These are phyloP conservation scores for Camelina neglecta DNA, from an alignment of 345 rosid genomes.

Conservation along the genomic window DNA sequence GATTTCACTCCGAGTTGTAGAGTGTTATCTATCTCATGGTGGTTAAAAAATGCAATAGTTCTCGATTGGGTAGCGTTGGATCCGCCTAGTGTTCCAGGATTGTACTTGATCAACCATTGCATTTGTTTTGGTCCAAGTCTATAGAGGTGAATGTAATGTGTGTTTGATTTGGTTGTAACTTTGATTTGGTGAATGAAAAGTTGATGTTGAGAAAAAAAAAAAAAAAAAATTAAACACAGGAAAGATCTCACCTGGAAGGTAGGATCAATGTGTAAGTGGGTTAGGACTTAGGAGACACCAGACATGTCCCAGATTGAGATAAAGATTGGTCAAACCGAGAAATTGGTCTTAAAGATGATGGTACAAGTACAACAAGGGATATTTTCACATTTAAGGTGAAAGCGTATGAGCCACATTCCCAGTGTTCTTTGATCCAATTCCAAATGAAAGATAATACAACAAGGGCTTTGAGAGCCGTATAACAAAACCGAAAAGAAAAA, in stretches of 20 bases:
- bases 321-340: not conserved
- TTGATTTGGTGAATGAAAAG: too few relatives aligned
- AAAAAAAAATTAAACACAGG: not conserved
- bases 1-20: too few relatives aligned
- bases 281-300: not conserved
- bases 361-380: slow-evolving; percentile 24
- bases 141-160: too few relatives aligned
- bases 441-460: slow-evolving; percentile 30
- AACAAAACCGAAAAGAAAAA: not conserved
- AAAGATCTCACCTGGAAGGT: not conserved
- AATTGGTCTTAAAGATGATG: not conserved
- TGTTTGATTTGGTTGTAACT: too few relatives aligned
- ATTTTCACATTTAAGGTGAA: slow-evolving; percentile 25
- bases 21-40: too few relatives aligned
- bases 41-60: too few relatives aligned
- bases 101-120: too few relatives aligned
- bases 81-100: too few relatives aligned
- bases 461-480: slow-evolving; percentile 20
- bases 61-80: too few relatives aligned
- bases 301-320: slow-evolving; percentile 8
- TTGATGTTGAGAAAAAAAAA: too few relatives aligned
- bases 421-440: slow-evolving; percentile 20
- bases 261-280: not conserved
- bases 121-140: too few relatives aligned
- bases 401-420: slow-evolving; percentile 13